These are phyloP conservation scores for Leccinum pellstonianum DNA, from an alignment of 768 basidiomycete species.

Conservation along the genomic window DNA sequence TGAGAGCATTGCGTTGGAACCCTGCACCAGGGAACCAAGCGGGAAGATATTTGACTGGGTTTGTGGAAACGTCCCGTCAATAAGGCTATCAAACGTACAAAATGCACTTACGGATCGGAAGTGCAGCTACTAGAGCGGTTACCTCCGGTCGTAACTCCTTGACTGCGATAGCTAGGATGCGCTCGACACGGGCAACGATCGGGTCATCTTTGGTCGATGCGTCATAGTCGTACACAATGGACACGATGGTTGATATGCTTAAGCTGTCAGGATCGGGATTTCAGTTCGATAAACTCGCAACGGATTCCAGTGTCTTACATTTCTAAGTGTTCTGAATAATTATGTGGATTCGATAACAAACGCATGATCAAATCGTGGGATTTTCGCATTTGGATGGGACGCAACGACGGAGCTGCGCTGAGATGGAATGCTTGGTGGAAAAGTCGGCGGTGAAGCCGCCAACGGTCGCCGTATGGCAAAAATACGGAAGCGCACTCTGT, in stretches of 20 bases:
- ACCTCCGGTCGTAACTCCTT: constrained; percentile 21
- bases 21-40: constrained; percentile 24
- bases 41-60: constrained; percentile 19
- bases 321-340: no score
- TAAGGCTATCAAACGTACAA: background rate
- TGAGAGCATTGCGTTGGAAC: constrained; percentile 18
- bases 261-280: constrained; percentile 10
- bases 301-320: no score
- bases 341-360: no score
- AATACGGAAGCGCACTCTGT: no score
- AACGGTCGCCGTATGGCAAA: no score
- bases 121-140: constrained; percentile 9
- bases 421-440: no score
- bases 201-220: constrained; percentile 18
- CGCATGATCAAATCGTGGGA: no score
- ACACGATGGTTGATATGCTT: constrained; percentile 21
- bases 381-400: no score
- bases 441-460: no score
- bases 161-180: constrained; percentile 1
- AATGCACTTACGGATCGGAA: constrained; percentile 20
- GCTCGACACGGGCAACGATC: constrained; percentile 17
- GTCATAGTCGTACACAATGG: constrained; percentile 27
- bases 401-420: no score
- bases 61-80: background rate
- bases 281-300: background rate